Conservation (phyloP, 768 basidiomycete species). For the Antrodiella citrinella region DNA sequence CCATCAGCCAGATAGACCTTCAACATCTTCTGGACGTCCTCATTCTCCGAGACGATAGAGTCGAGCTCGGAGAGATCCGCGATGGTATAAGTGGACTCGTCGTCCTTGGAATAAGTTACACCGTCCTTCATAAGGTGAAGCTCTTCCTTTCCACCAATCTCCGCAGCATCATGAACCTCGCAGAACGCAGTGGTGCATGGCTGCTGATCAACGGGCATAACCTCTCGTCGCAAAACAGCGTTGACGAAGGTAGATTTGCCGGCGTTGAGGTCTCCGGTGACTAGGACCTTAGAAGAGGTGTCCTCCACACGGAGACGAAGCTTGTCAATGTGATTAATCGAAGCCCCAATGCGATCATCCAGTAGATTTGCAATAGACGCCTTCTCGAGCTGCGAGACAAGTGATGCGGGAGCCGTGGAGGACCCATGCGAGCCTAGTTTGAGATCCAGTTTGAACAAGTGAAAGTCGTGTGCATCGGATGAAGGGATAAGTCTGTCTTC, state of each 20-base stretch:
- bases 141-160: conserved; percentile 75
- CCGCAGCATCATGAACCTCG: conserved; percentile 87
- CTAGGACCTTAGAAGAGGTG: conserved; percentile 90
- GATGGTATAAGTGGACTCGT: conserved; percentile 72
- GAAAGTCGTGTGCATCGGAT: conserved; percentile 54
- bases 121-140: conserved; percentile 75
- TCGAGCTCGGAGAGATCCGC: conserved; percentile 66
- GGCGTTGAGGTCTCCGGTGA: conserved; percentile 96
- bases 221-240: conserved; percentile 79
- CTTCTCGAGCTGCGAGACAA: conserved; percentile 91
- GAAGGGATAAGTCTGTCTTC: conserved; percentile 30
- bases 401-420: conserved; percentile 49
- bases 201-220: conserved; percentile 97
- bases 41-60: conserved; percentile 68
- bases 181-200: conserved; percentile 96
- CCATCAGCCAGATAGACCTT: conserved; percentile 87
- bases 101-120: conserved; percentile 54
- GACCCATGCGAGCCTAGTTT: conserved; percentile 75
- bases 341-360: conserved; percentile 71
- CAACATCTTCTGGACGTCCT: conserved; percentile 61
- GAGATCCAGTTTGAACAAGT: conserved; percentile 86
- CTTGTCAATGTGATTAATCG: conserved; percentile 74
- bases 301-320: conserved; percentile 84
- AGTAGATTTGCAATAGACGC: conserved; percentile 87
- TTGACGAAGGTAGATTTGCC: conserved; percentile 99